Conservation (phyloP, 257 asterid species). For the Solanum arcanum region DNA sequence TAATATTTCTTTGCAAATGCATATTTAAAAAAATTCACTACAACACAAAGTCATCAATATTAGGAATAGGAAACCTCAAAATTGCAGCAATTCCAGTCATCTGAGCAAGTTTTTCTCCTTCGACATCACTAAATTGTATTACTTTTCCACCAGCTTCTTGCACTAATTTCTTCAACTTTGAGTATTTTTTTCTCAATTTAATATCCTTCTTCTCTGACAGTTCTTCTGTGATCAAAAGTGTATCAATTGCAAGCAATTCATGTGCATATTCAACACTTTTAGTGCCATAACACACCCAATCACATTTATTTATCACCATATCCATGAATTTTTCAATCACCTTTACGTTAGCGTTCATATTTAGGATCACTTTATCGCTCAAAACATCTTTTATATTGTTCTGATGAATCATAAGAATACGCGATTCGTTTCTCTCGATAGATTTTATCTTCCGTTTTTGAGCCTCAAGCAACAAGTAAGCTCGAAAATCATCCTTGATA, state of each 20-base stretch:
- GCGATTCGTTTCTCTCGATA: background rate
- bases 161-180: background rate
- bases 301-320: background rate
- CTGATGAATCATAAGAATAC: background rate
- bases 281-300: background rate
- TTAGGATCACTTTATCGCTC: background rate
- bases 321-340: background rate
- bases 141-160: background rate
- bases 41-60: background rate
- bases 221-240: background rate
- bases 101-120: background rate
- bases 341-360: background rate
- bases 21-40: background rate
- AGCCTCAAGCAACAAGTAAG: background rate
- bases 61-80: background rate
- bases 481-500: background rate
- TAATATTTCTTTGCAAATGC: too few relatives aligned
- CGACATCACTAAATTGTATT: background rate
- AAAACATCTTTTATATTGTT: background rate
- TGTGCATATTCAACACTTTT: background rate
- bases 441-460: background rate
- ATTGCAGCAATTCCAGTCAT: background rate
- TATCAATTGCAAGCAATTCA: background rate
- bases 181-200: background rate
- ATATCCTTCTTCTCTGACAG: background rate